Evolutionary conservation across 2,329 filamentous ascomycete species (phyloP).

Genomic region (Epichloe gansuensis): DNA sequence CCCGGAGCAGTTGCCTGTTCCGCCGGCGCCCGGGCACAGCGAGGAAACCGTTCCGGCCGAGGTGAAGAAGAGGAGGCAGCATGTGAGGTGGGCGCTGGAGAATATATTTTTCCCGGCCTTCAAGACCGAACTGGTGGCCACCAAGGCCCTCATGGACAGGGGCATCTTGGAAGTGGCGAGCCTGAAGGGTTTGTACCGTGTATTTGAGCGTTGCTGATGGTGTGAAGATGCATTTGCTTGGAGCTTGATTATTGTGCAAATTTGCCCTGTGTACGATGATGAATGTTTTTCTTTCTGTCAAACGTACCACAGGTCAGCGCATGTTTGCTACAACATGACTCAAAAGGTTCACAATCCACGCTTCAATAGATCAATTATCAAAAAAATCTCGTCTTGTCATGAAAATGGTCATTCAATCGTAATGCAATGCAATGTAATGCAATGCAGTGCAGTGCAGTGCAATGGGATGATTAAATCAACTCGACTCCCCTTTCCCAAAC

Average conservation of each 20-base stretch:
- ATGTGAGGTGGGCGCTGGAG: constrained; percentile 68
- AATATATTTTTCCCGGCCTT: constrained; percentile 85
- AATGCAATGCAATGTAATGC: too few species aligned
- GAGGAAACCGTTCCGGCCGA: constrained; percentile 32
- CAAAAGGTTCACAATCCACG: too few species aligned
- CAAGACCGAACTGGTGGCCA: constrained; percentile 70
- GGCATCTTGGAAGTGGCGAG: constrained; percentile 78
- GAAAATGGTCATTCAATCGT: too few species aligned
- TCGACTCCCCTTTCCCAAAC: not conserved
- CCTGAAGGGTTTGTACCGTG: constrained; percentile 81
- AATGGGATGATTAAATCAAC: too few species aligned
- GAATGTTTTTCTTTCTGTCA: not conserved
- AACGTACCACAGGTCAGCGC: too few species aligned
- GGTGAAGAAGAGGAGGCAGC: constrained; percentile 46
- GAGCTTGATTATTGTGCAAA: not conserved
- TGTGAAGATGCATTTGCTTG: not conserved
- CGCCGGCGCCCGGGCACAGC: constrained; percentile 20
- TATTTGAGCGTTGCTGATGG: constrained; percentile 84
- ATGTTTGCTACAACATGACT: too few species aligned
- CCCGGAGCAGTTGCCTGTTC: constrained; percentile 65
- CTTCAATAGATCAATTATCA: not conserved
- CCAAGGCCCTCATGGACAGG: constrained; percentile 60
- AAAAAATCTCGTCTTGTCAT: too few species aligned
- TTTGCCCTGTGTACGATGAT: not conserved
- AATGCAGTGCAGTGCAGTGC: too few species aligned